A percentile compares a stretch with the other conserved stretches of the same genome.
Conservation (phyloP, 352 stramenopile species). For the Phytophthora colocasiae region DNA sequence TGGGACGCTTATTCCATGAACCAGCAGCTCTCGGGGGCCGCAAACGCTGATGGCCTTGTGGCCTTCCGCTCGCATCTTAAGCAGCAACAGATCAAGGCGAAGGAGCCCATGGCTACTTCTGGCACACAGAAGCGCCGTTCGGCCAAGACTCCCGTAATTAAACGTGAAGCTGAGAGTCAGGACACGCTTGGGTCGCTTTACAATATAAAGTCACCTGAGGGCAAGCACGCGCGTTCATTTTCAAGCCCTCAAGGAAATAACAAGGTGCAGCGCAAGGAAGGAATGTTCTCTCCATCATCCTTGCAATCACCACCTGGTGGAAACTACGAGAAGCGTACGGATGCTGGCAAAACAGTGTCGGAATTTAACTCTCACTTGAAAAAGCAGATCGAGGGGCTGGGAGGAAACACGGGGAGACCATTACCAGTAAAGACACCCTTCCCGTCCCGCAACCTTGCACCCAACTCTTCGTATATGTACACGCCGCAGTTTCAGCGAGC, state of each 20-base stretch:
- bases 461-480: slow-evolving; percentile 85
- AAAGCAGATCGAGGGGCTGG: slow-evolving; percentile 48
- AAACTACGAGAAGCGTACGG: slow-evolving; percentile 77
- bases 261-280: slow-evolving; percentile 73
- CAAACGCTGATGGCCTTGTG: slow-evolving; percentile 62
- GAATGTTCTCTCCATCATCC: slow-evolving; percentile 78
- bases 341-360: slow-evolving; percentile 79
- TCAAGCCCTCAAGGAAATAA: slow-evolving; percentile 57
- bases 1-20: slow-evolving; percentile 92
- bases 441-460: slow-evolving; percentile 63
- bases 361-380: slow-evolving; percentile 85
- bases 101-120: slow-evolving; percentile 28
- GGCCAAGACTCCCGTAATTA: slow-evolving; percentile 72
- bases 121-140: slow-evolving; percentile 58
- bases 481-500: slow-evolving; percentile 81
- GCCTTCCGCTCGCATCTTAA: slow-evolving; percentile 77
- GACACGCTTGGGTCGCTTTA: slow-evolving; percentile 74
- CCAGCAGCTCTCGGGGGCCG: slow-evolving; percentile 67
- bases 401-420: slow-evolving; percentile 10
- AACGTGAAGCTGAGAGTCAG: slow-evolving; percentile 66
- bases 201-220: slow-evolving; percentile 76
- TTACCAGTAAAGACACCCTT: slow-evolving; percentile 53
- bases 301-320: slow-evolving; percentile 76
- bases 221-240: slow-evolving; percentile 73
- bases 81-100: slow-evolving; percentile 53